A percentile compares a stretch with the other conserved stretches of the same genome.
phyloP scores from a whole-genome alignment of 2,329 filamentous ascomycete genomes.

The Drechslerella coelobrocha region DNA sequence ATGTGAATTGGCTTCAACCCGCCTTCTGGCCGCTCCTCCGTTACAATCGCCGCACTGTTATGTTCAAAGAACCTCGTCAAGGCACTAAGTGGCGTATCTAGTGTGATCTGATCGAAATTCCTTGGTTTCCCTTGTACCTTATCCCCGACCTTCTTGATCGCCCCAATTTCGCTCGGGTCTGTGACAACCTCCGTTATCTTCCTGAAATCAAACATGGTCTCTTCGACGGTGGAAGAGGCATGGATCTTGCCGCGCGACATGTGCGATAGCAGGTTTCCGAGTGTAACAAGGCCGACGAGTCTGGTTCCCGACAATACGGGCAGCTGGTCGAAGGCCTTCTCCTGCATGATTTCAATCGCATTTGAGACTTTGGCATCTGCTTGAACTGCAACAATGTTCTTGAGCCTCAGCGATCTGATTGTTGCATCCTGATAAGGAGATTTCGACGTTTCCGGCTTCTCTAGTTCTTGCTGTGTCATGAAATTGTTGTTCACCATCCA shows the following conservation, averaged over 20 bases:
- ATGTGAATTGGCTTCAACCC: slow-evolving; percentile 81
- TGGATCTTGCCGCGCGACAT: slow-evolving; percentile 82
- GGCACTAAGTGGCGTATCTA: slow-evolving; percentile 81
- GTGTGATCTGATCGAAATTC: slow-evolving; percentile 91
- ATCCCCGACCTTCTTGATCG: slow-evolving; percentile 54
- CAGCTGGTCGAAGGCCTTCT: slow-evolving; percentile 97
- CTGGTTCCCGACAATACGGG: slow-evolving; percentile 78
- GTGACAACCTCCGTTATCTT: slow-evolving; percentile 87
- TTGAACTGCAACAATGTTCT: slow-evolving; percentile 87
- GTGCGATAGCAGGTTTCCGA: slow-evolving; percentile 91
- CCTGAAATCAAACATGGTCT: slow-evolving; percentile 97
- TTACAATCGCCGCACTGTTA: slow-evolving; percentile 96
- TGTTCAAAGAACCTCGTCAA: slow-evolving; percentile 95
- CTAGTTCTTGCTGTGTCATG: slow-evolving; percentile 65
- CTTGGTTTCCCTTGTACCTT: slow-evolving; percentile 59
- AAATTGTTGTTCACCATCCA: slow-evolving; percentile 98
- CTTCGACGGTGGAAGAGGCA: slow-evolving; percentile 74
- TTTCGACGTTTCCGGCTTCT: slow-evolving; percentile 57
- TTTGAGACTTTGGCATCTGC: slow-evolving; percentile 76
- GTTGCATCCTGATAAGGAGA: slow-evolving; percentile 75
- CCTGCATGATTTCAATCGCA: slow-evolving; percentile 96
- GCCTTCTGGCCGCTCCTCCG: slow-evolving; percentile 70
- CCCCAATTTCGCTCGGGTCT: slow-evolving; percentile 73
- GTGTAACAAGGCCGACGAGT: slow-evolving; percentile 89
- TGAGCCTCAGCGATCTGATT: slow-evolving; percentile 81